Percentiles rank a stretch among this genome's conserved stretches.
Conservation (phyloP, 2,329 filamentous ascomycete genomes). For the Dryadomyces sulphureus region DNA sequence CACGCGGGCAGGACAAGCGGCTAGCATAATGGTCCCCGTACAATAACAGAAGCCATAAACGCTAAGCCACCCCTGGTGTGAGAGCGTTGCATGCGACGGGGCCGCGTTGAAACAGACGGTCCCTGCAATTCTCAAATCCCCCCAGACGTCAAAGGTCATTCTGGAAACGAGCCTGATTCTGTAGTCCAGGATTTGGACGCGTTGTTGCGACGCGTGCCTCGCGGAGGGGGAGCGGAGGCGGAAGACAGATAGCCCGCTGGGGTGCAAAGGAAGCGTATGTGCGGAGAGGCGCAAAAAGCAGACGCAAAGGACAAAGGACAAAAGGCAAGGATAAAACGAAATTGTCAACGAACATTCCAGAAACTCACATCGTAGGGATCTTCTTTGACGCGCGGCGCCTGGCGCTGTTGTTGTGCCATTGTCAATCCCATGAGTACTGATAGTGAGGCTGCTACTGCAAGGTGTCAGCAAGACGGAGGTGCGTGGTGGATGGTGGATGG, state of each 20-base stretch:
- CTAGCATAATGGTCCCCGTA: too few species aligned
- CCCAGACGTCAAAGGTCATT: background rate
- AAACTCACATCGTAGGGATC: constrained; percentile 21
- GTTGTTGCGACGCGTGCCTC: too few species aligned
- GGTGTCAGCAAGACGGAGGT: constrained; percentile 5
- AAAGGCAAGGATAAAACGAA: background rate
- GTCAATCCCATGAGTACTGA: constrained; percentile 23
- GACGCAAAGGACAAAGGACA: background rate
- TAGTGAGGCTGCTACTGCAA: constrained; percentile 2
- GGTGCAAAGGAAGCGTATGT: too few species aligned
- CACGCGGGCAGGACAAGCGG: too few species aligned
- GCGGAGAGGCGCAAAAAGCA: too few species aligned
- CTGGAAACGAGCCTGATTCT: background rate
- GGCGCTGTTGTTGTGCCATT: constrained; percentile 30
- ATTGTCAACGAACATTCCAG: constrained; percentile 1
- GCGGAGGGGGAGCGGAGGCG: too few species aligned
- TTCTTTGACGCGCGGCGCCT: constrained; percentile 28
- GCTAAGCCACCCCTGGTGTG: background rate
- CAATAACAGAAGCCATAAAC: background rate
- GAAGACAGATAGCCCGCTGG: too few species aligned
- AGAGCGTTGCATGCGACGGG: constrained; percentile 1
- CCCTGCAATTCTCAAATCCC: background rate
- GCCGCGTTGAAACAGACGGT: background rate
- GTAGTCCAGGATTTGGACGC: background rate
- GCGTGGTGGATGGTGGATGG: background rate